phyloP scores from a whole-genome alignment of 2,329 filamentous ascomycete genomes.

The Xylariaceae sp. region DNA sequence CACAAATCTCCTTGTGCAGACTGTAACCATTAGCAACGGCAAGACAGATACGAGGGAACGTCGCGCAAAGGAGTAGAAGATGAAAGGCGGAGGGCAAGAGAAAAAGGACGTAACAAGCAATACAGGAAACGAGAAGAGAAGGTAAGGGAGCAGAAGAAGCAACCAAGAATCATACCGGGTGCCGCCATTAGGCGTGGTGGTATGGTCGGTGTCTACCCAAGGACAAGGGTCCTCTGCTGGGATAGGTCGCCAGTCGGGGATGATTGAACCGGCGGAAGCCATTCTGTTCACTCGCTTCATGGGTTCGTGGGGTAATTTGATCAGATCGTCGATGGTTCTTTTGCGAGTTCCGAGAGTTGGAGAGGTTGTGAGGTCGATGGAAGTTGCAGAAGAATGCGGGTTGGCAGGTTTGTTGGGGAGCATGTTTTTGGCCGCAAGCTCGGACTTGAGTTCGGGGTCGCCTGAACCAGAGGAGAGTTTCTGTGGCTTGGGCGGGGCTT shows the following conservation, averaged over 20 bases:
- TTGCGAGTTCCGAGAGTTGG: constrained; percentile 62
- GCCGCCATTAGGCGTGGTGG: constrained; percentile 46
- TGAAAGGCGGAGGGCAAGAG: too few species aligned
- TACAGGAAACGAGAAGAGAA: too few species aligned
- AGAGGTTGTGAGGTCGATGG: constrained; percentile 36
- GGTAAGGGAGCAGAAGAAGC: too few species aligned
- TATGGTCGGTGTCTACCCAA: constrained; percentile 57
- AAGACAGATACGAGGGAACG: background rate
- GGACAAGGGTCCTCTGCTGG: constrained; percentile 47
- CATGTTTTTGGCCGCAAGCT: background rate
- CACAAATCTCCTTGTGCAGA: constrained; percentile 82
- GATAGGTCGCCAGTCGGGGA: constrained; percentile 48
- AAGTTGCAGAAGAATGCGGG: constrained; percentile 16
- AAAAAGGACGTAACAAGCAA: too few species aligned
- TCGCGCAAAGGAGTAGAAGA: background rate
- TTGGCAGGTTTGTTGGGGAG: too few species aligned
- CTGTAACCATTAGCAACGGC: constrained; percentile 38
- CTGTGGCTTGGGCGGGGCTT: constrained; percentile 16
- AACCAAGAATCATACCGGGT: constrained; percentile 46
- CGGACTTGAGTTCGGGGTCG: background rate
- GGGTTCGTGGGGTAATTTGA: constrained; percentile 53
- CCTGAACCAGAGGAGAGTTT: too few species aligned
- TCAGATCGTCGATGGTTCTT: constrained; percentile 65
- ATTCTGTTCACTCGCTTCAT: constrained; percentile 49
- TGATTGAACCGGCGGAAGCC: constrained; percentile 45